phyloP scores from a whole-genome alignment of 495 filamentous ascomycete species.

The Diplogelasinospora grovesii region DNA sequence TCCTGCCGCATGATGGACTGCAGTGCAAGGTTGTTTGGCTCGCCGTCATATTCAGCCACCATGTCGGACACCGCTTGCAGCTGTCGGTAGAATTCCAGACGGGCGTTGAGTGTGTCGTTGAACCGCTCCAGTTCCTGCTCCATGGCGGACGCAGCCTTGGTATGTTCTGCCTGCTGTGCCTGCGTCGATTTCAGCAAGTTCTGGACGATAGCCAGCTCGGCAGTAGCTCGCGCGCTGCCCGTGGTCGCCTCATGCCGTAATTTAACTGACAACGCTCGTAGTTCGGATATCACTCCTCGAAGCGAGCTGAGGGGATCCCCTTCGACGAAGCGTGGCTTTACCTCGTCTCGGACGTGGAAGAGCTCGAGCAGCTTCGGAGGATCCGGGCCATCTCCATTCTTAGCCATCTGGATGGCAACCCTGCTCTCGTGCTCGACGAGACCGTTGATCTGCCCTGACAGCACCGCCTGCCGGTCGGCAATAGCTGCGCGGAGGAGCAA shows the following conservation, averaged over 20 bases:
- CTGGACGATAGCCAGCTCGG: slow-evolving; percentile 57
- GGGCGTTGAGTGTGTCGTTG: slow-evolving; percentile 67
- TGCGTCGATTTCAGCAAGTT: slow-evolving; percentile 50
- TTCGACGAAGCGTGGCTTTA: slow-evolving; percentile 51
- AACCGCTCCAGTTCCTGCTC: slow-evolving; percentile 73
- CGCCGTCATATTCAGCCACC: slow-evolving; percentile 62
- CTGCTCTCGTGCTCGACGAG: slow-evolving; percentile 73
- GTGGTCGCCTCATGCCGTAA: slow-evolving; percentile 55
- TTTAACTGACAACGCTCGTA: slow-evolving; percentile 55
- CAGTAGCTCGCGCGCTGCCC: slow-evolving; percentile 54
- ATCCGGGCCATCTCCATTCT: slow-evolving; percentile 59
- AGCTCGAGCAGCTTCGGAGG: slow-evolving; percentile 61
- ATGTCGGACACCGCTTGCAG: slow-evolving; percentile 83
- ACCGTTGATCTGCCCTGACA: slow-evolving; percentile 69
- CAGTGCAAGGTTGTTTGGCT: slow-evolving; percentile 24
- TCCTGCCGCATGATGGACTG: slow-evolving; percentile 32
- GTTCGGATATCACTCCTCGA: slow-evolving; percentile 58
- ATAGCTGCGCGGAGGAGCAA: slow-evolving; percentile 66
- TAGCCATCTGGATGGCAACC: slow-evolving; percentile 49
- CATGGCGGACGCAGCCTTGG: slow-evolving; percentile 52
- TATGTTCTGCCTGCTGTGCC: slow-evolving; percentile 55
- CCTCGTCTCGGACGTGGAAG: slow-evolving; percentile 44
- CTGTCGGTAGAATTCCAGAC: slow-evolving; percentile 83
- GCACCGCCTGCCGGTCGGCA: slow-evolving; percentile 67
- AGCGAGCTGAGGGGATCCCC: slow-evolving; percentile 47